A percentile compares a stretch with the other conserved stretches of the same genome.
Conservation (phyloP, 2,329 filamentous ascomycete genomes). For the Rutstroemia sydowiana region DNA sequence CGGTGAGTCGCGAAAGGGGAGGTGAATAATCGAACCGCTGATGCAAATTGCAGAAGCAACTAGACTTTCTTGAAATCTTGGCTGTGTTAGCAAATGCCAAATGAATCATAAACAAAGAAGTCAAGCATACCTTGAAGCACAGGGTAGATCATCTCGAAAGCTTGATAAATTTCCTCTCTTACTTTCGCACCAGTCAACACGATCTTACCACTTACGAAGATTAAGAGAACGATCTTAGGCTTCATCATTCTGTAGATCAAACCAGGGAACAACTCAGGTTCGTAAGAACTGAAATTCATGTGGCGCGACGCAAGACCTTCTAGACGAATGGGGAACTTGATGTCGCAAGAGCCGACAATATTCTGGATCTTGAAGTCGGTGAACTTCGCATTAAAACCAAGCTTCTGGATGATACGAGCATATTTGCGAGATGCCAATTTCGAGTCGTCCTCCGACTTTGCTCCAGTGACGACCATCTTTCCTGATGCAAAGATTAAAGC, state of each 20-base stretch:
- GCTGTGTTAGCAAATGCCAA: conserved; percentile 14
- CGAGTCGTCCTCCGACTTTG: conserved; percentile 95
- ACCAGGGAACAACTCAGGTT: conserved; percentile 96
- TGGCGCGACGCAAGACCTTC: conserved; percentile 94
- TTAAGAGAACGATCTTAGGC: conserved; percentile 95
- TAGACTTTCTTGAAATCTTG: conserved; percentile 33
- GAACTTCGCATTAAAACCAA: conserved; percentile 98
- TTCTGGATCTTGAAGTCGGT: conserved; percentile 99
- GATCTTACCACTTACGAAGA: conserved; percentile 98
- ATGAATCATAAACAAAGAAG: background rate
- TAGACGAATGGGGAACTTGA: conserved; percentile 97
- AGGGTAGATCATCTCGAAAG: conserved; percentile 95
- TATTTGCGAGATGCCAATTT: conserved; percentile 97
- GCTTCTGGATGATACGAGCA: conserved; percentile 98
- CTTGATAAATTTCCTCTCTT: conserved; percentile 94
- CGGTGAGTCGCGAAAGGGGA: conserved; percentile 8
- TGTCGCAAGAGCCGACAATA: conserved; percentile 96
- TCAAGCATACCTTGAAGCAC: conserved; percentile 68
- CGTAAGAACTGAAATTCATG: conserved; percentile 99
- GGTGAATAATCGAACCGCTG: conserved; percentile 27
- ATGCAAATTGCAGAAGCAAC: conserved; percentile 22
- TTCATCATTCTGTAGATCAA: conserved; percentile 99
- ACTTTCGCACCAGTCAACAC: conserved; percentile 97
- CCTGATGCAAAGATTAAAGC: conserved; percentile 96
- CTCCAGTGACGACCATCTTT: conserved; percentile 99